These are phyloP conservation scores for Boletus sp. DNA, from an alignment of 768 basidiomycete species.

Conservation along the genomic window DNA sequence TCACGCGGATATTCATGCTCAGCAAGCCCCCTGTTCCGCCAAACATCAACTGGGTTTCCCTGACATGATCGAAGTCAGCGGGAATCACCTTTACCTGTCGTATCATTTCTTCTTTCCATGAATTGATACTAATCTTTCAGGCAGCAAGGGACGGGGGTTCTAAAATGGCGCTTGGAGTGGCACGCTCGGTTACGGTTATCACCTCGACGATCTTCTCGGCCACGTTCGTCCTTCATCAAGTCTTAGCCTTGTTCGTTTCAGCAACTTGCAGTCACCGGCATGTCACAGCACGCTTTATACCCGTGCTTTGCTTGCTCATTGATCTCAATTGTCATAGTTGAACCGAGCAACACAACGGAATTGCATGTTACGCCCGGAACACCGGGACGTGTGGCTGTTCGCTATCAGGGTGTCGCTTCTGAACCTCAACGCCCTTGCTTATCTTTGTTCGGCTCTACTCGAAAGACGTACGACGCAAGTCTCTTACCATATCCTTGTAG, in stretches of 20 bases:
- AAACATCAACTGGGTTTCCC: not conserved
- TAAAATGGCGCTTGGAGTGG: not conserved
- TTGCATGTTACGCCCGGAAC: not conserved
- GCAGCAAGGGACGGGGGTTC: not conserved
- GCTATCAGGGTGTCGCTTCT: conserved; percentile 6
- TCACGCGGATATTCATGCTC: not conserved
- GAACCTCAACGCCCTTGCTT: conserved; percentile 3
- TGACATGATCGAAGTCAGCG: conserved; percentile 1
- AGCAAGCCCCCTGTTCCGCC: conserved; percentile 1
- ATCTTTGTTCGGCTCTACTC: conserved; percentile 1
- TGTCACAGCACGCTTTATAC: not conserved
- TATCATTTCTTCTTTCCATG: not conserved
- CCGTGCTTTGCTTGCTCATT: not conserved
- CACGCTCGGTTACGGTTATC: conserved; percentile 1
- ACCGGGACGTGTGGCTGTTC: not conserved
- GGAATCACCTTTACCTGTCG: conserved; percentile 1
- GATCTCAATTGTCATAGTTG: conserved; percentile 2
- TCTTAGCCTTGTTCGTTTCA: conserved; percentile 2
- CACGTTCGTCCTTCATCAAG: not conserved
- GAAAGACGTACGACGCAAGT: conserved; percentile 1
- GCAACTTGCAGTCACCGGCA: not conserved
- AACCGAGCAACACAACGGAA: not conserved
- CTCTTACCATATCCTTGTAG: conserved; percentile 7
- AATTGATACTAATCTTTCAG: not conserved
- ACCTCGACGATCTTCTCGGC: conserved; percentile 3